A percentile compares a stretch with the other conserved stretches of the same genome.
Evolutionary conservation across 768 basidiomycete species (phyloP).

Genomic region (Auriscalpium orientale): DNA sequence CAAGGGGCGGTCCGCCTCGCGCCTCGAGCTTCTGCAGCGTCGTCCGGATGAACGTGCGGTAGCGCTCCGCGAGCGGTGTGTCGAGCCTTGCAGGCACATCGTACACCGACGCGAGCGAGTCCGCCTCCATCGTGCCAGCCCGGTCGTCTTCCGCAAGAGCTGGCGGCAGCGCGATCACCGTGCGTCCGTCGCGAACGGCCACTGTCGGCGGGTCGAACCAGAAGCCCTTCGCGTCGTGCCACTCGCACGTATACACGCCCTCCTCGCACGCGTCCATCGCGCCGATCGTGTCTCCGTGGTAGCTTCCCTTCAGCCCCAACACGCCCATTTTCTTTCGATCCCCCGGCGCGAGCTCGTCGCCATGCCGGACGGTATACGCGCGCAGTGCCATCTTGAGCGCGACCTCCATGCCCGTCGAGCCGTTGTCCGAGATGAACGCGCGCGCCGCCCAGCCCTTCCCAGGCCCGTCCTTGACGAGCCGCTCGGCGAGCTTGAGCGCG

Average conservation of each 20-base stretch:
- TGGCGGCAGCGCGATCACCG: slow-evolving; percentile 47
- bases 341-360: slow-evolving; percentile 24
- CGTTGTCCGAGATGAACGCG: slow-evolving; percentile 91
- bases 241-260: slow-evolving; percentile 90
- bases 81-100: slow-evolving; percentile 54
- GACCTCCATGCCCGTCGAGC: slow-evolving; percentile 96
- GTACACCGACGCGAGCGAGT: slow-evolving; percentile 57
- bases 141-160: slow-evolving; percentile 26
- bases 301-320: slow-evolving; percentile 84
- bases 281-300: slow-evolving; percentile 97
- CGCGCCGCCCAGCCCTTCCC: slow-evolving; percentile 87
- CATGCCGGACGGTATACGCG: slow-evolving; percentile 42
- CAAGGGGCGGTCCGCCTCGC: slow-evolving; percentile 38
- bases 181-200: slow-evolving; percentile 52
- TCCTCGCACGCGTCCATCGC: slow-evolving; percentile 94
- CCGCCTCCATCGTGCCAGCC: slow-evolving; percentile 23
- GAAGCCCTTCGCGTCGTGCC: slow-evolving; percentile 87
- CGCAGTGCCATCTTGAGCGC: slow-evolving; percentile 95
- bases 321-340: slow-evolving; percentile 58
- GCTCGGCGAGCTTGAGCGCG: slow-evolving; percentile 78
- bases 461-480: slow-evolving; percentile 64
- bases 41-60: slow-evolving; percentile 49
- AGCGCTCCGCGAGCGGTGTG: slow-evolving; percentile 54
- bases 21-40: slow-evolving; percentile 41
- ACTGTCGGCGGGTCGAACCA: slow-evolving; percentile 92